Conservation (phyloP, 169 alveolate genomes). For the Cryptosporidium andersoni region DNA sequence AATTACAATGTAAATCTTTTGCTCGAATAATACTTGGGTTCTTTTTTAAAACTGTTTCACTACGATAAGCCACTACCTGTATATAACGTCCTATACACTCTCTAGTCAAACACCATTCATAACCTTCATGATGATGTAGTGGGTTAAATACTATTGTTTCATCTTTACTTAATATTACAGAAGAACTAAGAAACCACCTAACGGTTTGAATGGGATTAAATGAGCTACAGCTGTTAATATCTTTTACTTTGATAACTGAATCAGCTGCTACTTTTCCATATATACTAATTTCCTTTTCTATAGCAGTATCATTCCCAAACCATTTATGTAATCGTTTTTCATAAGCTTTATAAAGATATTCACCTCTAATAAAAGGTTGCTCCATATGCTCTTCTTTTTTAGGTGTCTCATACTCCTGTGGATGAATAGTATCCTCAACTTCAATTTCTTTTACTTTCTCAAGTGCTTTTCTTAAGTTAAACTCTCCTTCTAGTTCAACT, state of each 20-base stretch:
- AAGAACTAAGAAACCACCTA: constrained; percentile 37
- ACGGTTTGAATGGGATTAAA: constrained; percentile 52
- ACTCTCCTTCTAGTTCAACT: constrained; percentile 16
- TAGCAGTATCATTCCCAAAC: constrained; percentile 2
- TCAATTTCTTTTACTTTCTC: constrained; percentile 51
- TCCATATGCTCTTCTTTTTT: constrained; percentile 30
- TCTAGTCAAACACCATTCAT: constrained; percentile 55
- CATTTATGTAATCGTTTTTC: constrained; percentile 10
- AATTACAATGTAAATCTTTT: constrained; percentile 56
- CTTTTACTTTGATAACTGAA: constrained; percentile 22
- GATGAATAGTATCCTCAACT: constrained; percentile 48
- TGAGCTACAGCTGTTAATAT: constrained; percentile 14
- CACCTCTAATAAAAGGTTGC: constrained; percentile 49
- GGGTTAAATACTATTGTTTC: constrained; percentile 21
- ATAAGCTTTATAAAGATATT: constrained; percentile 20
- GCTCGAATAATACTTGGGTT: constrained; percentile 13
- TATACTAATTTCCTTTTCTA: constrained; percentile 5
- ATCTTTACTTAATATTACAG: constrained; percentile 10
- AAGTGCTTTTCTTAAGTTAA: constrained; percentile 56
- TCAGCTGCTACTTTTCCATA: constrained; percentile 67
- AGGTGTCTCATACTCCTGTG: constrained; percentile 45
- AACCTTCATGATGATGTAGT: constrained; percentile 39
- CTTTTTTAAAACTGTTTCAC: background rate
- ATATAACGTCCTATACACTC: constrained; percentile 58
- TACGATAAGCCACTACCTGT: constrained; percentile 14